Evolutionary conservation across 1,139 yeast genomes (phyloP).

Genomic region (Chernovozyma aurita): DNA sequence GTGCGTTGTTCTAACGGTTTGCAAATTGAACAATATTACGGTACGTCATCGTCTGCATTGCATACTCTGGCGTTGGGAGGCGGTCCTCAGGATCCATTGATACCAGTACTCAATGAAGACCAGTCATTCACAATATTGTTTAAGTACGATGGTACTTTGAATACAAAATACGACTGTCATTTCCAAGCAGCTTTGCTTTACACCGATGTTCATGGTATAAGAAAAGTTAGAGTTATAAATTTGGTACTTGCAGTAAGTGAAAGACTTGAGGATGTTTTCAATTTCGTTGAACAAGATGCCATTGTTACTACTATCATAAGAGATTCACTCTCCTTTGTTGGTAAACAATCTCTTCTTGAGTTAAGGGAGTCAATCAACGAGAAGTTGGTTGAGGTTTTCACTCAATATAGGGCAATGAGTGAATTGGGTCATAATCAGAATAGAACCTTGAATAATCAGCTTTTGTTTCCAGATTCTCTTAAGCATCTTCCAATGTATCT

Average conservation of each 20-base stretch:
- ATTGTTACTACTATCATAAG: constrained; percentile 68
- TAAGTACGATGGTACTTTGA: constrained; percentile 72
- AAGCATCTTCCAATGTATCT: constrained; percentile 67
- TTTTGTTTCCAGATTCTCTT: constrained; percentile 79
- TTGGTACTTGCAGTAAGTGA: constrained; percentile 78
- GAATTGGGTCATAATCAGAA: constrained; percentile 47
- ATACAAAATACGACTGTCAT: constrained; percentile 72
- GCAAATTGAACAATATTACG: constrained; percentile 76
- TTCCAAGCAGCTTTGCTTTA: constrained; percentile 89
- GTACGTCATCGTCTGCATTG: constrained; percentile 33
- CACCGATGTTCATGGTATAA: constrained; percentile 68
- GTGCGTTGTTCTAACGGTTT: constrained; percentile 87
- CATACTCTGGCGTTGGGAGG: constrained; percentile 28
- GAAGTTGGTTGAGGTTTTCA: constrained; percentile 67
- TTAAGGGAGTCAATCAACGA: constrained; percentile 60
- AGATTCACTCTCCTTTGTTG: constrained; percentile 61
- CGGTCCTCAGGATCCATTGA: constrained; percentile 56
- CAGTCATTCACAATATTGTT: constrained; percentile 70
- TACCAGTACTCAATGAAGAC: constrained; percentile 64
- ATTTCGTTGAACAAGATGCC: constrained; percentile 83
- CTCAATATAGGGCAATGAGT: constrained; percentile 65
- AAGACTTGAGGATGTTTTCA: constrained; percentile 67
- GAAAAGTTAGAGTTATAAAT: constrained; percentile 84
- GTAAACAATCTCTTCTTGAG: constrained; percentile 55
- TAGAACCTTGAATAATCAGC: constrained; percentile 53